These are phyloP conservation scores for Penicillium crystallinum DNA, from an alignment of 495 filamentous ascomycete species.

Conservation along the genomic window DNA sequence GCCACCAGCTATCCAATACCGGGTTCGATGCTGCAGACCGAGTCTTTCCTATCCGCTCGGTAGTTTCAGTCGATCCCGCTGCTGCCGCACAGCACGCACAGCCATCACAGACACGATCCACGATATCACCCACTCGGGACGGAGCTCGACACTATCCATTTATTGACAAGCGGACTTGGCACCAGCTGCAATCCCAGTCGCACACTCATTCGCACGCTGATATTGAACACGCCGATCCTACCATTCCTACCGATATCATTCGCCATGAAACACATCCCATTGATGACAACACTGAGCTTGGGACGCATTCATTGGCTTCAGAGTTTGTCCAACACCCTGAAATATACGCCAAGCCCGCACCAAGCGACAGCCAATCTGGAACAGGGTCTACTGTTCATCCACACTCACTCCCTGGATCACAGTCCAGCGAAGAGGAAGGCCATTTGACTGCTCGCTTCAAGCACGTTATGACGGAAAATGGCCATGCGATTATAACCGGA, in stretches of 20 bases:
- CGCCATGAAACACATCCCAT: constrained; percentile 11
- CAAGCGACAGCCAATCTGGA: constrained; percentile 8
- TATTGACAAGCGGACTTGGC: constrained; percentile 30
- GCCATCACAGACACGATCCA: constrained; percentile 1
- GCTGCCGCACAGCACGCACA: constrained; percentile 8
- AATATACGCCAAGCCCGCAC: constrained; percentile 9
- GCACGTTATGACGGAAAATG: constrained; percentile 71
- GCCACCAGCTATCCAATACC: neutral
- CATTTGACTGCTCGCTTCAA: constrained; percentile 70
- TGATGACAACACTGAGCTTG: constrained; percentile 15
- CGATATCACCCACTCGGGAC: constrained; percentile 19
- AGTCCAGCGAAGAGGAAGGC: constrained; percentile 25
- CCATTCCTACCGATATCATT: constrained; percentile 6
- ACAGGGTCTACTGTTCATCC: neutral
- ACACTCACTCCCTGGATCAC: constrained; percentile 1
- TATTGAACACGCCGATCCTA: constrained; percentile 2
- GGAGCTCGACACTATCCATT: constrained; percentile 30
- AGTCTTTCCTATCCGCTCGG: constrained; percentile 80
- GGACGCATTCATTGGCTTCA: constrained; percentile 20
- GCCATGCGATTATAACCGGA: constrained; percentile 83
- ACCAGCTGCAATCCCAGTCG: constrained; percentile 16
- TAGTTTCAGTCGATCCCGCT: constrained; percentile 64
- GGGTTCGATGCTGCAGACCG: constrained; percentile 49
- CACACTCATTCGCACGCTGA: neutral
- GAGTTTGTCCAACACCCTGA: constrained; percentile 18